Evolutionary conservation across 805 yeast species (phyloP), one percentile per base, ranked within the genome.

Genomic region (Saccharomyces kudriavzevii): DNA sequence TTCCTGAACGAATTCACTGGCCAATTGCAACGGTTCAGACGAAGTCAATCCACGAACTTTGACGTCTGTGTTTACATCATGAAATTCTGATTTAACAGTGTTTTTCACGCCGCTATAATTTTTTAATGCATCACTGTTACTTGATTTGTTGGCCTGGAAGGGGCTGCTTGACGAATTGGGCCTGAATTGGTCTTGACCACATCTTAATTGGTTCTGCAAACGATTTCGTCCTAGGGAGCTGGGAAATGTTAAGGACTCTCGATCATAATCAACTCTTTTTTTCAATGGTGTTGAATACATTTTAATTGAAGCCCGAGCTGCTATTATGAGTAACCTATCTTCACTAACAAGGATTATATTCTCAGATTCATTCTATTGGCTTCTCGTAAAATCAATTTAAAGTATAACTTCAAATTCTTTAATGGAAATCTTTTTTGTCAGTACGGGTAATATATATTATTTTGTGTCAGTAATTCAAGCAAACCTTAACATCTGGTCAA

Each of bases 1-100:
- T 72, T 77, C 67, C 35, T 81, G 74, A 53, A 86, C 77, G 67
- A 79, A 83, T 64, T 81, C 82, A 48, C 80, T 75, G 1, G 89
- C 87, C 55, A 85, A 68, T 57, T 78, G 76, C 51, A 71, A 57
- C 2, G 74, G 74, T 24, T 69, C 65, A 27, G 62, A 60, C n/a
- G 62, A 54, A 29, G 68, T 67, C 20, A 64, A 58, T 13, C 63
- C 64, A 31, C 58, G 49, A 14, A 68, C 66, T 24, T 64, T 56
- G 25, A 67, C 52, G 50, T 62, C 61, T 52, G 69, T 71, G 48
- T 61, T 62, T 28, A 52, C 54, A 47, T 48, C 43, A 17, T 8
- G 43, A 17, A 35, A 10, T 9, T 35, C 43, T 35, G 43, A 35
- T 31, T 25, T 35, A 30, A 25, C 40, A n/a, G 45, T 35, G 24